Percentiles rank a stretch among this genome's conserved stretches.
phyloP scores from a whole-genome alignment of 2,329 filamentous ascomycete species.

The Dothideomycetidae sp. region DNA sequence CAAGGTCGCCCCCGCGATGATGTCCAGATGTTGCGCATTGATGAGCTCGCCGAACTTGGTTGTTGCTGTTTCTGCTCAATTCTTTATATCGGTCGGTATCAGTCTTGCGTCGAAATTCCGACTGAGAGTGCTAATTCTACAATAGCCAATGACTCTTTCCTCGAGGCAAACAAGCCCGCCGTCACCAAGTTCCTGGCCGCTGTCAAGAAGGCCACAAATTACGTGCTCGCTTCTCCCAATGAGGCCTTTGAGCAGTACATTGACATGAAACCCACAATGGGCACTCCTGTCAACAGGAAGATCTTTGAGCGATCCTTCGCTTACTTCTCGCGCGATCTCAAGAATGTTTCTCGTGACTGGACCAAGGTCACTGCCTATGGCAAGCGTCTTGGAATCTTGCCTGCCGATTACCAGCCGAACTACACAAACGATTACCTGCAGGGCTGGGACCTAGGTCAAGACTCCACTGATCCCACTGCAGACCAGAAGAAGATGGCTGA shows the following conservation, averaged over 20 bases:
- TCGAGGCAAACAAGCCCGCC: conserved; percentile 50
- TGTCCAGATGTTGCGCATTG: conserved; percentile 69
- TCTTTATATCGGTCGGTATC: conserved; percentile 54
- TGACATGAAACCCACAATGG: conserved; percentile 59
- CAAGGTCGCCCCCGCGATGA: conserved; percentile 51
- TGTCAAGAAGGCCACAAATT: conserved; percentile 61
- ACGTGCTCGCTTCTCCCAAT: conserved; percentile 49
- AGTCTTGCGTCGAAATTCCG: too few relatives aligned
- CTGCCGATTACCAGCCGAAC: conserved; percentile 51
- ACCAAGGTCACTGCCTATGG: conserved; percentile 63
- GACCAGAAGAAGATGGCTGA: conserved; percentile 63
- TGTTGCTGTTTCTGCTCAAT: conserved; percentile 79
- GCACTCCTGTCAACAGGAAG: conserved; percentile 54
- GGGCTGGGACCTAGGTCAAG: conserved; percentile 46
- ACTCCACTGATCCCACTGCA: conserved; percentile 51
- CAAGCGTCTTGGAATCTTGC: conserved; percentile 55
- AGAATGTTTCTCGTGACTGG: conserved; percentile 65
- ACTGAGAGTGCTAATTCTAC: too few relatives aligned
- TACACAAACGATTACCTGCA: conserved; percentile 59
- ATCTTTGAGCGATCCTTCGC: conserved; percentile 68
- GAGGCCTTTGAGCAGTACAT: conserved; percentile 54
- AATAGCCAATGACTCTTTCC: conserved; percentile 57
- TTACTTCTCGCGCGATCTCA: conserved; percentile 59
- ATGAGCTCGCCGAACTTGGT: conserved; percentile 63
- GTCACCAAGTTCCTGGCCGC: conserved; percentile 55